Conservation (phyloP, 2,329 filamentous ascomycete genomes). For the Penicillium sp. region DNA sequence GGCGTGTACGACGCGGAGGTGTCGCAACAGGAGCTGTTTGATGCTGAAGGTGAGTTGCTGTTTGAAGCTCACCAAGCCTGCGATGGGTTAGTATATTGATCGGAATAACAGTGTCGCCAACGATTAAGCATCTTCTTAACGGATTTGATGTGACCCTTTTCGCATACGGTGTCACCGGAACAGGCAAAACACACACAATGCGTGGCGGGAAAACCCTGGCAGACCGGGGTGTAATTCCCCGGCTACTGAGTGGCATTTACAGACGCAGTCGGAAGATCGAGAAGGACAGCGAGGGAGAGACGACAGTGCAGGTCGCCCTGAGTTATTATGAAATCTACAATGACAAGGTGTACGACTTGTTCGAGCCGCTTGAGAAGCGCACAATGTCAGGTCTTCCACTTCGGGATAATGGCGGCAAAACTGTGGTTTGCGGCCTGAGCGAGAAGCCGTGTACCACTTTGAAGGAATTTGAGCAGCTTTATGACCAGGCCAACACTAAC, state of each 20-base stretch:
- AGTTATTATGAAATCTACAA: slow-evolving; percentile 98
- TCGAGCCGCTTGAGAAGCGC: slow-evolving; percentile 84
- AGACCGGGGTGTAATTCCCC: slow-evolving; percentile 83
- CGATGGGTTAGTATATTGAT: slow-evolving; percentile 18
- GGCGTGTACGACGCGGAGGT: slow-evolving; percentile 80
- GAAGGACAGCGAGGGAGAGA: slow-evolving; percentile 72
- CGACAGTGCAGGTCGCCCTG: slow-evolving; percentile 70
- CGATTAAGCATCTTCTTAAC: slow-evolving; percentile 82
- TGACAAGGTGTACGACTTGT: slow-evolving; percentile 88
- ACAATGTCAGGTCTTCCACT: slow-evolving; percentile 77
- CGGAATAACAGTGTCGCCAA: slow-evolving; percentile 68
- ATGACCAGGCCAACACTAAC: slow-evolving; percentile 90
- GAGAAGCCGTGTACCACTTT: slow-evolving; percentile 79
- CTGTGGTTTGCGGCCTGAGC: slow-evolving; percentile 79
- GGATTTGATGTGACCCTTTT: slow-evolving; percentile 88
- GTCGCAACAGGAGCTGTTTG: slow-evolving; percentile 84
- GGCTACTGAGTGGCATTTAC: slow-evolving; percentile 81
- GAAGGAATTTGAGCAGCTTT: slow-evolving; percentile 85
- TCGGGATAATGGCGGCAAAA: slow-evolving; percentile 82
- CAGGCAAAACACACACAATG: slow-evolving; percentile 96
- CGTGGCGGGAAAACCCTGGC: slow-evolving; percentile 82
- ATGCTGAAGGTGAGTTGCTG: slow-evolving; percentile 70
- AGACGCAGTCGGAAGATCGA: slow-evolving; percentile 79
- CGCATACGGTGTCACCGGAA: slow-evolving; percentile 89
- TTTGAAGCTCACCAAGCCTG: not conserved